These are phyloP conservation scores for Panaeolus papilionaceus DNA, from an alignment of 768 basidiomycete genomes.

Conservation along the genomic window DNA sequence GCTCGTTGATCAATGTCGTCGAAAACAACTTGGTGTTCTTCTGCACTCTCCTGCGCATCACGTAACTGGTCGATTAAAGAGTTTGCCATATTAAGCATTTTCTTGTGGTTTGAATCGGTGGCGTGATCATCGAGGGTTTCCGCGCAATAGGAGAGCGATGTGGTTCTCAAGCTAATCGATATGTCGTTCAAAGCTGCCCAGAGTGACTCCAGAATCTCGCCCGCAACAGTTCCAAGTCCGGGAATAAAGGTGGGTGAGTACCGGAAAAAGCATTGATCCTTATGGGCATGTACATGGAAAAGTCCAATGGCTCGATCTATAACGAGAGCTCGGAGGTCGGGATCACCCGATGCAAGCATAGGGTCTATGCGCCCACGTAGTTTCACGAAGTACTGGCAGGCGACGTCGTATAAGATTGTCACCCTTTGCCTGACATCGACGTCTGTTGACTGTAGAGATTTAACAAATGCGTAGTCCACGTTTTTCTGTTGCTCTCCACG, in stretches of 20 bases:
- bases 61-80: too few relatives aligned
- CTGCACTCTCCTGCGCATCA: too few relatives aligned
- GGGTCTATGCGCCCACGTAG: conserved; percentile 17
- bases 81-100: too few relatives aligned
- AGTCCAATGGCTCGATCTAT: conserved; percentile 16
- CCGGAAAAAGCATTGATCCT: conserved; percentile 32
- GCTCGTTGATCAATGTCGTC: too few relatives aligned
- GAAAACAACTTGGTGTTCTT: too few relatives aligned
- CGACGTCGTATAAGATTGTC: conserved; percentile 25
- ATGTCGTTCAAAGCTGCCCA: too few relatives aligned
- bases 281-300: conserved; percentile 36
- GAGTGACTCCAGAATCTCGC: too few relatives aligned
- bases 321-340: background rate
- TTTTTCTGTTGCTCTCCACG: conserved; percentile 31
- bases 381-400: conserved; percentile 25
- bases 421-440: conserved; percentile 23
- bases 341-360: background rate
- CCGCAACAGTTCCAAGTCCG: background rate
- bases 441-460: background rate
- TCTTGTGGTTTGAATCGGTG: too few relatives aligned
- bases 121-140: too few relatives aligned
- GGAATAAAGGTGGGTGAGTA: conserved; percentile 30
- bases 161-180: too few relatives aligned
- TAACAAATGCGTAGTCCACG: conserved; percentile 18
- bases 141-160: too few relatives aligned